phyloP scores from a whole-genome alignment of 495 filamentous ascomycete genomes.

The Penicillium salamii region DNA sequence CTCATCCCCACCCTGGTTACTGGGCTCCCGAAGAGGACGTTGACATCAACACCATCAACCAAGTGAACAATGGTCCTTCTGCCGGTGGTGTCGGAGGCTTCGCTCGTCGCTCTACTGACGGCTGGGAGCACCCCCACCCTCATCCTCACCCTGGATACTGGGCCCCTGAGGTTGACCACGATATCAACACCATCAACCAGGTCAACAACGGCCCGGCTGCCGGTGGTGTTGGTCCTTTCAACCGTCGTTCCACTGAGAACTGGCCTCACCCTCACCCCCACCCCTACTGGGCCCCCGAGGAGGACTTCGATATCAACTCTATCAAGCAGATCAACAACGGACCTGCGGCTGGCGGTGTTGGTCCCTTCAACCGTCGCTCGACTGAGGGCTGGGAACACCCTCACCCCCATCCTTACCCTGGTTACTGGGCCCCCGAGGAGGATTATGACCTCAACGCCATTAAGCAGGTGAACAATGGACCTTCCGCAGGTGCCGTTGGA shows the following conservation, averaged over 20 bases:
- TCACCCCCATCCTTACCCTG: neutral
- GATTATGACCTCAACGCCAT: neutral
- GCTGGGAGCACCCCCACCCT: neutral
- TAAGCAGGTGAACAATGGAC: too few relatives aligned
- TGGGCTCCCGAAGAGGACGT: neutral
- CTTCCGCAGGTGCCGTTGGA: too few relatives aligned
- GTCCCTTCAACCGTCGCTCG: neutral
- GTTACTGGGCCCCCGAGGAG: neutral
- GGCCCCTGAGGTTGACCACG: neutral
- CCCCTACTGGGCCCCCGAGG: neutral
- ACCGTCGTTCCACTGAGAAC: too few relatives aligned
- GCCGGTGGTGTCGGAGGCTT: slow-evolving; percentile 1
- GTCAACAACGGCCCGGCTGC: neutral
- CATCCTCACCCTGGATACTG: too few relatives aligned
- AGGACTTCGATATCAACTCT: neutral
- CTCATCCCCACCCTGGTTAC: too few relatives aligned
- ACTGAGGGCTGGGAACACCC: neutral
- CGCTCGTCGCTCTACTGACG: neutral
- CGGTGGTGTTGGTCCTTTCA: neutral
- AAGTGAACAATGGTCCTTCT: neutral
- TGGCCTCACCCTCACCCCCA: too few relatives aligned
- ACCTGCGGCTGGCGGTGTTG: neutral
- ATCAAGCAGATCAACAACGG: neutral
- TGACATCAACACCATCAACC: neutral
- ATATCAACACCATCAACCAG: neutral